phyloP scores from a whole-genome alignment of 257 asterid species.

The Hygrophila difformis region DNA sequence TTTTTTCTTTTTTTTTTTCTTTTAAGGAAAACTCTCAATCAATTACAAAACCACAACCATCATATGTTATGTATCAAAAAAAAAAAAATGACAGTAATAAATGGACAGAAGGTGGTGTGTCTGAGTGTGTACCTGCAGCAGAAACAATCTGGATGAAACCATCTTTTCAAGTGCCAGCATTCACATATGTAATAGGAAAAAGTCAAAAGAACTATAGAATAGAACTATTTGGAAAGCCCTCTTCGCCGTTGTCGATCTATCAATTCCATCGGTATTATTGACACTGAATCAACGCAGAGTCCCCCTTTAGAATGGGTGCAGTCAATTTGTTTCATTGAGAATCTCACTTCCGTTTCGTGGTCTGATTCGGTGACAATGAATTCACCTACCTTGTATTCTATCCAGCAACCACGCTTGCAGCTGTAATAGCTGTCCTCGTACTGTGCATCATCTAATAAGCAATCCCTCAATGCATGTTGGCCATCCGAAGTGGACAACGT shows the following conservation, averaged over 20 bases:
- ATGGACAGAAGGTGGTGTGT: too few relatives aligned
- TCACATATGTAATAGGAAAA: too few relatives aligned
- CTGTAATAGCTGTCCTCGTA: conserved; percentile 44
- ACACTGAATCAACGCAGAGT: conserved; percentile 82
- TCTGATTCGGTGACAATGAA: conserved; percentile 54
- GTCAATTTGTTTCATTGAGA: conserved; percentile 94
- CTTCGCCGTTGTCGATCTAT: conserved; percentile 34
- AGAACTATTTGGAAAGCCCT: background rate
- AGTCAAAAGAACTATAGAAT: too few relatives aligned
- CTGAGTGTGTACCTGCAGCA: too few relatives aligned
- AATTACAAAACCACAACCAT: too few relatives aligned
- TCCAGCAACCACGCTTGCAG: conserved; percentile 84
- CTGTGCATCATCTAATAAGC: conserved; percentile 55
- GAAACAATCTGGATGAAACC: too few relatives aligned
- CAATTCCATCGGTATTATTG: conserved; percentile 59
- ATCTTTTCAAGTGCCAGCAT: too few relatives aligned
- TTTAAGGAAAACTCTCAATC: too few relatives aligned
- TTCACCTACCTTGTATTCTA: conserved; percentile 86
- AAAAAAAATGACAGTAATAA: too few relatives aligned
- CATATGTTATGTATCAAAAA: too few relatives aligned
- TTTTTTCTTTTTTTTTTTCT: too few relatives aligned
- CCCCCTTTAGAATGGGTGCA: conserved; percentile 99
- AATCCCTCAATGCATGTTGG: conserved; percentile 65
- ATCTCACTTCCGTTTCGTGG: conserved; percentile 59
- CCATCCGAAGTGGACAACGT: conserved; percentile 81